These are phyloP conservation scores for Trichophyton rubrum DNA, from an alignment of 2,329 filamentous ascomycete species.

Conservation along the genomic window DNA sequence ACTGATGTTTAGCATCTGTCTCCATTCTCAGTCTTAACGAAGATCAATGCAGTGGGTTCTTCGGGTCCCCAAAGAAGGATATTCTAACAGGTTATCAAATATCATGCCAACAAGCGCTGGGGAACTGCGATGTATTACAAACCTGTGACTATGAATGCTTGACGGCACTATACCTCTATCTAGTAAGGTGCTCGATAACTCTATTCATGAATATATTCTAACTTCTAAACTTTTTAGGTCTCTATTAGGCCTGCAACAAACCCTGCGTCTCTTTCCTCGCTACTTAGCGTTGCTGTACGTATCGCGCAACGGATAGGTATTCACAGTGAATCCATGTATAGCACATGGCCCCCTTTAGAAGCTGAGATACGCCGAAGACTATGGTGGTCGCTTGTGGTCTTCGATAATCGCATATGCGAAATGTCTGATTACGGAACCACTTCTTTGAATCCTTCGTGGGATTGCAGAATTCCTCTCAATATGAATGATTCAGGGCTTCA, in stretches of 20 bases:
- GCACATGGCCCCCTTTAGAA: constrained; percentile 40
- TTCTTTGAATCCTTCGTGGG: constrained; percentile 31
- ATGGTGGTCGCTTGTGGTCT: constrained; percentile 60
- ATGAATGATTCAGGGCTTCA: constrained; percentile 32
- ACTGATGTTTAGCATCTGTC: constrained; percentile 50
- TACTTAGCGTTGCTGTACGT: constrained; percentile 53
- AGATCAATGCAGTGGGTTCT: constrained; percentile 38
- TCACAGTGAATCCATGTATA: constrained; percentile 47
- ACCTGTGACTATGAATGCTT: constrained; percentile 14
- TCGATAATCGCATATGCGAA: constrained; percentile 57
- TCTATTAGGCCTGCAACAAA: constrained; percentile 6
- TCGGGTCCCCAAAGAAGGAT: constrained; percentile 27
- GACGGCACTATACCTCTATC: constrained; percentile 17
- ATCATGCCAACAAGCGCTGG: constrained; percentile 38
- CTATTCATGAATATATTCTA: constrained; percentile 17
- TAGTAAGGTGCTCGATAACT: constrained; percentile 23
- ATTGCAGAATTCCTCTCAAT: constrained; percentile 33
- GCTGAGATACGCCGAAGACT: constrained; percentile 58
- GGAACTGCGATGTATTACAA: constrained; percentile 43
- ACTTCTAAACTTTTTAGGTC: not conserved
- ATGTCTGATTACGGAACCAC: constrained; percentile 42
- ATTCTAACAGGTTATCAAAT: constrained; percentile 34
- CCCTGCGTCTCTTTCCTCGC: constrained; percentile 8
- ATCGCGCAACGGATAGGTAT: constrained; percentile 57
- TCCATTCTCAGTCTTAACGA: constrained; percentile 45